These are phyloP conservation scores for Gamarada debralockiae DNA, from an alignment of 495 filamentous ascomycete genomes.

Conservation along the genomic window DNA sequence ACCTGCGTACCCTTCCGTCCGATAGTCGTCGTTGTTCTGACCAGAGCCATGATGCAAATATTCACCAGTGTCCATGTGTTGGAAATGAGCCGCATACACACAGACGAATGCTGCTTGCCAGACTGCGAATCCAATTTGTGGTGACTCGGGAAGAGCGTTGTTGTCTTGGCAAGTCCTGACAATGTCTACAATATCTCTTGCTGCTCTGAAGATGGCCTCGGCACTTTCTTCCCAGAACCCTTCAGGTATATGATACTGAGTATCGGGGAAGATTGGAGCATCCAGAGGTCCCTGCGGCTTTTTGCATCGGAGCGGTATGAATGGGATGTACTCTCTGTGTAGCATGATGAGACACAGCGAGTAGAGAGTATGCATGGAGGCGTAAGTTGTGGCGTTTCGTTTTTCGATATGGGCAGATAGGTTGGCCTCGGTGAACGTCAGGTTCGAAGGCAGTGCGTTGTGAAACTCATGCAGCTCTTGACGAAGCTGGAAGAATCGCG, in stretches of 20 bases:
- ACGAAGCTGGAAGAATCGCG: conserved; percentile 59
- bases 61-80: conserved; percentile 69
- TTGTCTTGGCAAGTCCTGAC: conserved; percentile 71
- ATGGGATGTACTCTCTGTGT: conserved; percentile 78
- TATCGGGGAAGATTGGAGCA: conserved; percentile 56
- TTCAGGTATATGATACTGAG: conserved; percentile 45
- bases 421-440: conserved; percentile 69
- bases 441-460: conserved; percentile 60
- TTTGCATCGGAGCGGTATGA: conserved; percentile 67
- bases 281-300: conserved; percentile 72
- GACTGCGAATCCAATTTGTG: conserved; percentile 74
- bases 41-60: conserved; percentile 42
- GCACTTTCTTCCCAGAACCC: conserved; percentile 76
- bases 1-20: conserved; percentile 31
- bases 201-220: conserved; percentile 67
- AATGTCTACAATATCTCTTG: conserved; percentile 71
- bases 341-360: conserved; percentile 75
- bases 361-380: conserved; percentile 73
- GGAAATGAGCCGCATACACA: conserved; percentile 70
- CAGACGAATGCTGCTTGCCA: conserved; percentile 73
- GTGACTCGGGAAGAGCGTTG: conserved; percentile 68
- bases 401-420: conserved; percentile 78
- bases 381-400: conserved; percentile 69
- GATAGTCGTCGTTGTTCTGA: neutral
- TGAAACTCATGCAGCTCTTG: conserved; percentile 62